These are phyloP conservation scores for Danielozyma ontarioensis DNA, from an alignment of 805 yeast species.

Conservation along the genomic window DNA sequence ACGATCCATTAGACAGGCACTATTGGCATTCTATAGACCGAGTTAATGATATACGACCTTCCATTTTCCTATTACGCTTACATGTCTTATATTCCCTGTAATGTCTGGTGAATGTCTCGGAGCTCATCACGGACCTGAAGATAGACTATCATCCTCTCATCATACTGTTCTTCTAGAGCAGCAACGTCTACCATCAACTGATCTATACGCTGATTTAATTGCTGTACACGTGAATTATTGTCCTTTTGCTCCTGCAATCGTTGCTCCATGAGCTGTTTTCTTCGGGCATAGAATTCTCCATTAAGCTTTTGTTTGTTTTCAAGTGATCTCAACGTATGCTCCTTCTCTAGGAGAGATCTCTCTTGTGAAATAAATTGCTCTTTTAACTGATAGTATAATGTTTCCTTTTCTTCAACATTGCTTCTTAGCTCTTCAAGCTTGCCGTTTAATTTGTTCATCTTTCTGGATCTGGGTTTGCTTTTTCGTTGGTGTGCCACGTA, in stretches of 20 bases:
- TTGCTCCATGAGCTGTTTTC: too few relatives aligned
- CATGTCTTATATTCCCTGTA: too few relatives aligned
- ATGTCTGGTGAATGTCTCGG: constrained; percentile 8
- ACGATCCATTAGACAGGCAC: too few relatives aligned
- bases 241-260: constrained; percentile 3
- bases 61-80: too few relatives aligned
- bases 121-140: constrained; percentile 7
- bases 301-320: constrained; percentile 8
- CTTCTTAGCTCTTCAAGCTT: constrained; percentile 8
- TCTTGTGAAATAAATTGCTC: constrained; percentile 2
- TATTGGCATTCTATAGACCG: too few relatives aligned
- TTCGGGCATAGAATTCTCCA: constrained; percentile 3
- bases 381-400: constrained; percentile 9
- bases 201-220: constrained; percentile 1
- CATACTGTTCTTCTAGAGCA: constrained; percentile 7
- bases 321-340: constrained; percentile 6
- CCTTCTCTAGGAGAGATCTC: constrained; percentile 10
- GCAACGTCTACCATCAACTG: constrained; percentile 5
- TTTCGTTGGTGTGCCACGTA: too few relatives aligned
- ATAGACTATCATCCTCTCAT: constrained; percentile 3
- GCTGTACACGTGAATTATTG: constrained; percentile 3
- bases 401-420: constrained; percentile 7
- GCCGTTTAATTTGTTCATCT: constrained; percentile 11
- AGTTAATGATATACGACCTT: constrained; percentile 5
- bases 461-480: too few relatives aligned